Conservation (phyloP, 495 filamentous ascomycete genomes). For the Monascus purpureus region DNA sequence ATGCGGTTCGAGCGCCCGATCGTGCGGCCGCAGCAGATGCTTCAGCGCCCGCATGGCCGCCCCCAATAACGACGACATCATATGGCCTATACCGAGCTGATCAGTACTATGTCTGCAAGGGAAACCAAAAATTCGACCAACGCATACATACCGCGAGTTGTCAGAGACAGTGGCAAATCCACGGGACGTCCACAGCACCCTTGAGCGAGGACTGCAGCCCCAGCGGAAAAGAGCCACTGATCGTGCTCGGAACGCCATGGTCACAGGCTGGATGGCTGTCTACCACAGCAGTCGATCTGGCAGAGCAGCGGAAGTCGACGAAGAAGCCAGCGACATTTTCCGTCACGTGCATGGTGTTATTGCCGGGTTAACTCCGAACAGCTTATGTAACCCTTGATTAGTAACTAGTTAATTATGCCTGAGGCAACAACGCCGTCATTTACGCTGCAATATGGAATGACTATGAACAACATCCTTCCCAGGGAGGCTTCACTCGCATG, state of each 20-base stretch:
- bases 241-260: slow-evolving; percentile 25
- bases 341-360: no score
- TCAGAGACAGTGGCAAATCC: slow-evolving; percentile 35
- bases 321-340: slow-evolving; percentile 1
- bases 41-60: slow-evolving; percentile 90
- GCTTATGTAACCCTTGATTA: no score
- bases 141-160: slow-evolving; percentile 23
- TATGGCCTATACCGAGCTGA: slow-evolving; percentile 40
- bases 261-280: slow-evolving; percentile 2
- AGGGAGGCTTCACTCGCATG: no score
- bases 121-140: neutral
- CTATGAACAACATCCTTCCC: no score
- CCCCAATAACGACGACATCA: slow-evolving; percentile 91
- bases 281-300: neutral
- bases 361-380: no score
- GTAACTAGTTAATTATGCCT: neutral
- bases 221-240: slow-evolving; percentile 17
- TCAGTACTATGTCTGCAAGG: slow-evolving; percentile 1
- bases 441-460: no score
- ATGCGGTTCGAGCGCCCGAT: slow-evolving; percentile 67
- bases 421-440: no score
- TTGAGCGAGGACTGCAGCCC: slow-evolving; percentile 14
- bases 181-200: slow-evolving; percentile 11
- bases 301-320: slow-evolving; percentile 1
- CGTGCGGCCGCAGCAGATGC: slow-evolving; percentile 89